Evolutionary conservation across 164 flowering plant genomes (phyloP), one percentile per base, ranked within the genome.

Genomic region (Echeveria elegans): DNA sequence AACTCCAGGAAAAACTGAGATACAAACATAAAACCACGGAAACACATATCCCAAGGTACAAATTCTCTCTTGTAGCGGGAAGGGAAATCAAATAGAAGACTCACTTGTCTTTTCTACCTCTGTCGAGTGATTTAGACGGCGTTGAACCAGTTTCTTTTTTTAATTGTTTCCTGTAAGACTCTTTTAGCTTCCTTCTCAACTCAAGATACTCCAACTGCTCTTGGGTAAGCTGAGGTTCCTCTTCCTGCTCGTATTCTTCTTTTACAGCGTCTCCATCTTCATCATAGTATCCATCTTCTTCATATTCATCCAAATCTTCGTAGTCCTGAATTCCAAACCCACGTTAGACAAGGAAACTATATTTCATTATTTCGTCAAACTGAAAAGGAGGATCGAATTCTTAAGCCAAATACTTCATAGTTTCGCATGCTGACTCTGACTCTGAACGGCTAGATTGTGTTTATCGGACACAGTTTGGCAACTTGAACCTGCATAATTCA

Each of bases 181-280:
- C 99, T 72, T 94, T 94, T 45, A 91, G 64, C 56, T 70, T 70
- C 68, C 85, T 84, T 79, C 99, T 88, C 66, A 80, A 69, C 62
- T 76, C 84, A 63, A 94, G 85, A 67, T 84, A 89, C 26, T 89
- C 85, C 66, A 80, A 14, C 61, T 79, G 84, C 69, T 86, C 92
- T 67, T 80, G 73, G 9, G 88, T 81, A 12, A 86, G 90, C 70
- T 81, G 69, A 10, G 77, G 82, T 19, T 60, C 83, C 75, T 86
- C 88, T 66, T 80, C 80, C 37, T 77, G 26, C 81, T 82, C 80
- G 10, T 75, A 76, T 31, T 64, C 75, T 18, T 66, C 85, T 19
- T 72, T 83, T 26, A 65, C 37, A 34, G 37, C 37, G 7, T 34
- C 84, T 1, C 64, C 80, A 43, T 65, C 73, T 8, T 32, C 68